A percentile compares a stretch with the other conserved stretches of the same genome.
phyloP scores from a whole-genome alignment of 2,329 filamentous ascomycete genomes.

The Zymoseptoria passerinii region DNA sequence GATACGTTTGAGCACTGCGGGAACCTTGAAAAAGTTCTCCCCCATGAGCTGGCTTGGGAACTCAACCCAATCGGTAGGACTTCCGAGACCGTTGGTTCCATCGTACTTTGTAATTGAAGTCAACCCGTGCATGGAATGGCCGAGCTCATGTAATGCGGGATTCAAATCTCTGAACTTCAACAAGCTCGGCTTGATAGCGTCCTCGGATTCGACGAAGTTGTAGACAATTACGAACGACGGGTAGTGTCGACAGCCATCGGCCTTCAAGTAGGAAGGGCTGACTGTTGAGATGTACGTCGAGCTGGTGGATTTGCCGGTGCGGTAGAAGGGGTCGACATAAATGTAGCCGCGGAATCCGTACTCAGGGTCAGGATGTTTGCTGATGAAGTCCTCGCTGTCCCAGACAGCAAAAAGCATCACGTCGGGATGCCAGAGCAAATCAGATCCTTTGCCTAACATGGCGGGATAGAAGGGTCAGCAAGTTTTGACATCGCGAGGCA shows the following conservation, averaged over 20 bases:
- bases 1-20: slow-evolving; percentile 4
- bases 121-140: slow-evolving; percentile 9
- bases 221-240: slow-evolving; percentile 1
- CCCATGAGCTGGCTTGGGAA: background rate
- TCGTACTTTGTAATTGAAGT: background rate
- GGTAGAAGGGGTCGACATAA: slow-evolving; percentile 9
- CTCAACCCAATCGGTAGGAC: slow-evolving; percentile 6
- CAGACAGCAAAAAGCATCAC: slow-evolving; percentile 11
- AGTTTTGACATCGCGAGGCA: background rate
- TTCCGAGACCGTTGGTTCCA: background rate
- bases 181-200: slow-evolving; percentile 2
- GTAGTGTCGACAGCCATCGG: slow-evolving; percentile 6
- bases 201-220: slow-evolving; percentile 4
- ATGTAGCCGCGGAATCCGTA: slow-evolving; percentile 3
- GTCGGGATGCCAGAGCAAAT: slow-evolving; percentile 9
- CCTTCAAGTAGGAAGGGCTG: slow-evolving; percentile 1
- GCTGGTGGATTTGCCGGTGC: background rate
- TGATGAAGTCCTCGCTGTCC: slow-evolving; percentile 7
- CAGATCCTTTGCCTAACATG: background rate
- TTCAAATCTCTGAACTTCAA: slow-evolving; percentile 2
- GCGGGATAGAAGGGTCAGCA: background rate
- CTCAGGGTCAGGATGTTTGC: background rate
- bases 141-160: slow-evolving; percentile 7
- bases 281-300: slow-evolving; percentile 2
- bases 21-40: slow-evolving; percentile 1